Evolutionary conservation across 805 yeast genomes (phyloP), one percentile per base, ranked within the genome.

Genomic region (Cyberlindnera petersonii): DNA sequence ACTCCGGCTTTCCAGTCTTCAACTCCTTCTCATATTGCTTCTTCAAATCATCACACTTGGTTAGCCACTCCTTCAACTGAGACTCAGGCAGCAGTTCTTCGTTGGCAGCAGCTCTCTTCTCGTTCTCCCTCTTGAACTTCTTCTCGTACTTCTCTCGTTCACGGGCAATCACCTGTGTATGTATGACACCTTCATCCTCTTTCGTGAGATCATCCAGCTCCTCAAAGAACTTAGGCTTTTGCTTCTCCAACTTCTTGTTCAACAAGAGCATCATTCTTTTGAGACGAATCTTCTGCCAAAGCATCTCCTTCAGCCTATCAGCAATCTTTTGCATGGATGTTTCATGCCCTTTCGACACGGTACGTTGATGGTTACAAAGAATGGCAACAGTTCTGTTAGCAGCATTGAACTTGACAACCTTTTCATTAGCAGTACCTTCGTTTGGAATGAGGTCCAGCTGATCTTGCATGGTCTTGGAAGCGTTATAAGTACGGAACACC

Each of bases 401-500:
- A 16, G 96, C 96, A 63, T 91, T 89, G 63, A 82, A 89, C 45
- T 76, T 79, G 40, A 89, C 80, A 36, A 89, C 80, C 53, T 87
- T 91, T 58, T 89, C 97, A 18, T 84, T 82, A 4, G 86, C 83
- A 0, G 95, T 77, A 20, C 96, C 96, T 56, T 77, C 83, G 58
- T 86, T 84, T n/a, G 82, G 72, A 49, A 91, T 87, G 53, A 80
- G 65, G 57, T 85, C 95, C 44, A 91, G 63, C 59, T 87, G 96
- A 55, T 89, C 95, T 61, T 89, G 97, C 97, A 89, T 91, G 2
- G 96, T 88, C 60, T 86, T 85, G 2, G 96, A 86, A 1, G 98
- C 98, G 65, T 89, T 89, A 58, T 86, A 89, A 1, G 98, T 89
- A 79, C 98, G 94, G 71, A 89, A 91, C 16, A 89, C 97, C 62